Evolutionary conservation across 371 early-diverging fungal species (phyloP).

Genomic region (Dinochytrium kinnereticum): DNA sequence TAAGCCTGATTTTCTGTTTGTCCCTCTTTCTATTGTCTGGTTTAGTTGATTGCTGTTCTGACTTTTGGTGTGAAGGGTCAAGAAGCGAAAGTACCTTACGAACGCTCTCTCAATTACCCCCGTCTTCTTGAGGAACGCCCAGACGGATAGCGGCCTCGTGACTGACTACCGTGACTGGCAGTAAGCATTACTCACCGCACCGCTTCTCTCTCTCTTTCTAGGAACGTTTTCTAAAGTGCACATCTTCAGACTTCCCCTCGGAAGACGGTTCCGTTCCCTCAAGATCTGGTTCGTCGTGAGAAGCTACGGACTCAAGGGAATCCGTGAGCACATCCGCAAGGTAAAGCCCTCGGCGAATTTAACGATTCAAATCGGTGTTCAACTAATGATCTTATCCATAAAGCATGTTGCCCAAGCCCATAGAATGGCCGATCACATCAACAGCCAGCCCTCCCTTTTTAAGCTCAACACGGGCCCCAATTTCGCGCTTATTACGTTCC

Average conservation of each 20-base stretch:
- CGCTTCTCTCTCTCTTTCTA: no score
- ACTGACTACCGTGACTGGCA: slow-evolving; percentile 66
- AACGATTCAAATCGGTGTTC: not conserved
- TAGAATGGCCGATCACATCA: slow-evolving; percentile 43
- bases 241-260: slow-evolving; percentile 42
- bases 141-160: slow-evolving; percentile 45
- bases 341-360: no score
- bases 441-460: slow-evolving; percentile 47
- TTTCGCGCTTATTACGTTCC: slow-evolving; percentile 56
- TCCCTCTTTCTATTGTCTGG: no score
- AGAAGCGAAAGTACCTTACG: slow-evolving; percentile 26
- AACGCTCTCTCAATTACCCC: slow-evolving; percentile 49
- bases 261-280: slow-evolving; percentile 61
- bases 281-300: slow-evolving; percentile 71
- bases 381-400: not conserved
- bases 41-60: no score
- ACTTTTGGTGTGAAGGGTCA: slow-evolving; percentile 18
- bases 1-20: no score
- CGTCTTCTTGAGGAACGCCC: slow-evolving; percentile 55
- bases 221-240: no score
- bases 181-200: not conserved
- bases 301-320: slow-evolving; percentile 57
- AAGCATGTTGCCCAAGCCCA: slow-evolving; percentile 48
- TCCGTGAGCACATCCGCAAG: slow-evolving; percentile 55
- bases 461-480: slow-evolving; percentile 45